Conservation (phyloP, 2,329 filamentous ascomycete species). For the Penicillium hesseltinei region DNA sequence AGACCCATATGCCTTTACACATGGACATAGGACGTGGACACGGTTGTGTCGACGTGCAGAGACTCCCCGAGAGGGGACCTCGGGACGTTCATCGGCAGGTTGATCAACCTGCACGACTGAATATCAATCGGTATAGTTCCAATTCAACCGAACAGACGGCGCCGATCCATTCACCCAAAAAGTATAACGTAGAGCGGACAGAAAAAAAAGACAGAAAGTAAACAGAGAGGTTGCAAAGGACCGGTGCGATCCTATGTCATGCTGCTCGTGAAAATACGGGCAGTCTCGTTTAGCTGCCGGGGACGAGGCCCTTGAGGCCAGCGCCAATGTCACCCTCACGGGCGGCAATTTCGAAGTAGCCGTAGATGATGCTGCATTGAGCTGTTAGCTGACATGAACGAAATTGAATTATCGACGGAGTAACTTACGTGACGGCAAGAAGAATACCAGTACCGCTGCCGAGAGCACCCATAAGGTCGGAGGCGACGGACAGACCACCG, state of each 20-base stretch:
- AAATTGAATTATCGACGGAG: not conserved
- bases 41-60: not conserved
- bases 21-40: not conserved
- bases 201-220: conserved; percentile 27
- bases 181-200: conserved; percentile 20
- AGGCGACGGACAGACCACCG: conserved; percentile 91
- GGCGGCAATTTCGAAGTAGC: conserved; percentile 98
- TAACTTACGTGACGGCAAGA: conserved; percentile 91
- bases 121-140: not conserved
- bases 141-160: conserved; percentile 13
- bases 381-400: conserved; percentile 25
- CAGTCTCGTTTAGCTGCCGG: conserved; percentile 41
- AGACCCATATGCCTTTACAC: conserved; percentile 9
- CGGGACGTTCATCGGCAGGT: not conserved
- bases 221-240: conserved; percentile 19
- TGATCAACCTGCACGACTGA: conserved; percentile 5
- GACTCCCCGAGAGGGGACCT: not conserved
- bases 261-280: conserved; percentile 33
- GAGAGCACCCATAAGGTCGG: conserved; percentile 91
- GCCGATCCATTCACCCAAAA: conserved; percentile 29
- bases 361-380: conserved; percentile 83
- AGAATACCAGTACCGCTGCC: conserved; percentile 97
- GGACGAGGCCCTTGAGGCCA: conserved; percentile 67
- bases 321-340: conserved; percentile 90
- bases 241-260: conserved; percentile 27